phyloP scores from a whole-genome alignment of 352 stramenopile species.

The Pythium grandisporangium region DNA sequence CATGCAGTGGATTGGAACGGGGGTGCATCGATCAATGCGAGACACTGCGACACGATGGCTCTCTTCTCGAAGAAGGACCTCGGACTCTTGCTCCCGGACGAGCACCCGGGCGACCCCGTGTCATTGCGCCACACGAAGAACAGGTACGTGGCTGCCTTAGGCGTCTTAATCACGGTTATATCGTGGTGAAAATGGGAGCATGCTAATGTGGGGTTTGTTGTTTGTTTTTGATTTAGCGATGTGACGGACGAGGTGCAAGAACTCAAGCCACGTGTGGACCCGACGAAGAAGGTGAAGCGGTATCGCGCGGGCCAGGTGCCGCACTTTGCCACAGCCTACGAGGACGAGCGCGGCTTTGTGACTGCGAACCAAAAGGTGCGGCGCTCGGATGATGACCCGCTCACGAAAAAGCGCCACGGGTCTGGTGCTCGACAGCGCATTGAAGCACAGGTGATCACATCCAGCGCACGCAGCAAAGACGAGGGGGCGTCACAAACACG shows the following conservation, averaged over 20 bases:
- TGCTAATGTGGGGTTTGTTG: background rate
- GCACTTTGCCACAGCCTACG: conserved; percentile 59
- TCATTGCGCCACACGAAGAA: conserved; percentile 72
- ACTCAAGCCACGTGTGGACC: conserved; percentile 72
- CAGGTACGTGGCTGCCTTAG: conserved; percentile 19
- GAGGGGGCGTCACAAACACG: background rate
- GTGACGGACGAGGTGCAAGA: conserved; percentile 58
- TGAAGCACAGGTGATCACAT: conserved; percentile 45
- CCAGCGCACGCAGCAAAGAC: conserved; percentile 1
- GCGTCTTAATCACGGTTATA: too few relatives aligned
- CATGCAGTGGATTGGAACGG: too few relatives aligned
- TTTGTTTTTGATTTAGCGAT: conserved; percentile 24
- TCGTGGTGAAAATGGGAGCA: too few relatives aligned
- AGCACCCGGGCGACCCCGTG: conserved; percentile 64
- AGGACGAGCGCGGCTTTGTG: conserved; percentile 74
- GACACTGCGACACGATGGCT: conserved; percentile 56
- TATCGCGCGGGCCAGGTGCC: conserved; percentile 80
- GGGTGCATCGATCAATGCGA: too few relatives aligned
- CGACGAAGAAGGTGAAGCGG: conserved; percentile 70
- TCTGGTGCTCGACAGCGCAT: conserved; percentile 28
- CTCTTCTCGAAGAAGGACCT: conserved; percentile 87
- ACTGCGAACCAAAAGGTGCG: conserved; percentile 62
- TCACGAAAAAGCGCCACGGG: background rate
- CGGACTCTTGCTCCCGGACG: conserved; percentile 68
- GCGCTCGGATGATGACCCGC: conserved; percentile 6